Evolutionary conservation across 495 filamentous ascomycete species (phyloP).

Genomic region (Aspergillus nanangensis): DNA sequence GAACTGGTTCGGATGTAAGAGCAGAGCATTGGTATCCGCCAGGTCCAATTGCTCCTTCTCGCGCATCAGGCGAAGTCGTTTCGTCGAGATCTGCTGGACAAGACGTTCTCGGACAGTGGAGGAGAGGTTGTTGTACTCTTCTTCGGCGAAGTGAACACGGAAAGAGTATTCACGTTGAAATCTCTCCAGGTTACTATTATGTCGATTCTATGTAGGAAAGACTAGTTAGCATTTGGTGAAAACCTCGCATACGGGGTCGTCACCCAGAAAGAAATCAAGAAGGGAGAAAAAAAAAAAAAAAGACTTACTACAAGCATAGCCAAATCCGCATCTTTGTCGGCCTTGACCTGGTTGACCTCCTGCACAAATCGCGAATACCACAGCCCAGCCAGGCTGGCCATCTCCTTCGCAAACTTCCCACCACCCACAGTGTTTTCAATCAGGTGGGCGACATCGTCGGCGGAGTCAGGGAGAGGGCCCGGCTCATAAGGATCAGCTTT

Average conservation of each 20-base stretch:
- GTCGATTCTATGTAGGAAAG: conserved; percentile 30
- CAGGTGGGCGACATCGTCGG: conserved; percentile 60
- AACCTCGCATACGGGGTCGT: neutral
- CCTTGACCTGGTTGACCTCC: conserved; percentile 78
- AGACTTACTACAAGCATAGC: conserved; percentile 71
- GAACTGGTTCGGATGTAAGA: conserved; percentile 91
- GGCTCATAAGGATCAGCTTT: conserved; percentile 74
- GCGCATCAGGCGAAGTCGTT: conserved; percentile 69
- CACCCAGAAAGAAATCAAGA: conserved; percentile 1
- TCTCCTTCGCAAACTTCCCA: conserved; percentile 48
- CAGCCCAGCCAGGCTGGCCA: conserved; percentile 68
- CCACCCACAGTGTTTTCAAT: conserved; percentile 56
- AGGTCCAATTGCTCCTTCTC: conserved; percentile 91
- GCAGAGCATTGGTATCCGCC: conserved; percentile 77
- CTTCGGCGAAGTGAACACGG: conserved; percentile 66
- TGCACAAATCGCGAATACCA: conserved; percentile 77
- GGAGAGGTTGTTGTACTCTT: conserved; percentile 76
- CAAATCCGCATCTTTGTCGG: conserved; percentile 75
- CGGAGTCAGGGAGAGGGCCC: conserved; percentile 65
- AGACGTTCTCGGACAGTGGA: conserved; percentile 80
- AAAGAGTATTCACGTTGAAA: conserved; percentile 39
- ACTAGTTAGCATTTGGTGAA: conserved; percentile 5
- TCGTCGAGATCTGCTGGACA: conserved; percentile 68
- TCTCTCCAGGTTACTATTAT: conserved; percentile 37
- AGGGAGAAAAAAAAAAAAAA: neutral